These are phyloP conservation scores for Leccinum fibrillosum DNA, from an alignment of 768 basidiomycete species.

Conservation along the genomic window DNA sequence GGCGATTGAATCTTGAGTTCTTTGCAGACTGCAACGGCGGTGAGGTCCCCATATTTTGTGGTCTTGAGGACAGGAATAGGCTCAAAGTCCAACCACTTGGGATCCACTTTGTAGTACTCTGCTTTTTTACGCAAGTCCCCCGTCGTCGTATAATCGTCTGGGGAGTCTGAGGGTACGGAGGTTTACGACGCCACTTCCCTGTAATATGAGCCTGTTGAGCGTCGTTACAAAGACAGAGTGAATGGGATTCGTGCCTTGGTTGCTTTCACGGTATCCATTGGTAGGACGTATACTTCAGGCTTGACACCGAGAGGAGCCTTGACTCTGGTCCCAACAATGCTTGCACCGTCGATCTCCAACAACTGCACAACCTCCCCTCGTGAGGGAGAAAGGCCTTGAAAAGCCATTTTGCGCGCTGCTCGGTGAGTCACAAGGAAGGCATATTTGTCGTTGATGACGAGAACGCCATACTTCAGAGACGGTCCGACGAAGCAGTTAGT, in stretches of 20 bases:
- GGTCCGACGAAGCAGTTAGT: conserved; percentile 97
- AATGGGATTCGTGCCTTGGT: conserved; percentile 60
- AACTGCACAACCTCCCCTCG: conserved; percentile 74
- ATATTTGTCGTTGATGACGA: conserved; percentile 81
- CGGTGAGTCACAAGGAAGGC: conserved; percentile 88
- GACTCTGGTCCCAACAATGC: conserved; percentile 85
- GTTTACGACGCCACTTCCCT: conserved; percentile 98
- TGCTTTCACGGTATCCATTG: conserved; percentile 98
- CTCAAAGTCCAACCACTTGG: conserved; percentile 80
- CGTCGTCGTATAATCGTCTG: conserved; percentile 90
- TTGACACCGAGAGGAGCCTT: conserved; percentile 81
- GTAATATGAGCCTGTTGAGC: conserved; percentile 6
- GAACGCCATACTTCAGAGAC: conserved; percentile 87
- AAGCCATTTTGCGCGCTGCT: conserved; percentile 96
- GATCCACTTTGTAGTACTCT: conserved; percentile 92
- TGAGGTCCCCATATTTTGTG: conserved; percentile 87
- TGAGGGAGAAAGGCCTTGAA: conserved; percentile 77
- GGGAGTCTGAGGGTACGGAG: conserved; percentile 97
- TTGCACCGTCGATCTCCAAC: conserved; percentile 72
- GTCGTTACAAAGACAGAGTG: neutral
- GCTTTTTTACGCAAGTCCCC: conserved; percentile 94
- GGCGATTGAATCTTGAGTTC: conserved; percentile 43
- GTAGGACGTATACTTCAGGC: conserved; percentile 89
- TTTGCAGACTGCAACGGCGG: conserved; percentile 49
- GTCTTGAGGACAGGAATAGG: conserved; percentile 87